A percentile compares a stretch with the other conserved stretches of the same genome.
phyloP scores from a whole-genome alignment of 2,329 filamentous ascomycete species.

The Aspergillus oerlinghausenensis region DNA sequence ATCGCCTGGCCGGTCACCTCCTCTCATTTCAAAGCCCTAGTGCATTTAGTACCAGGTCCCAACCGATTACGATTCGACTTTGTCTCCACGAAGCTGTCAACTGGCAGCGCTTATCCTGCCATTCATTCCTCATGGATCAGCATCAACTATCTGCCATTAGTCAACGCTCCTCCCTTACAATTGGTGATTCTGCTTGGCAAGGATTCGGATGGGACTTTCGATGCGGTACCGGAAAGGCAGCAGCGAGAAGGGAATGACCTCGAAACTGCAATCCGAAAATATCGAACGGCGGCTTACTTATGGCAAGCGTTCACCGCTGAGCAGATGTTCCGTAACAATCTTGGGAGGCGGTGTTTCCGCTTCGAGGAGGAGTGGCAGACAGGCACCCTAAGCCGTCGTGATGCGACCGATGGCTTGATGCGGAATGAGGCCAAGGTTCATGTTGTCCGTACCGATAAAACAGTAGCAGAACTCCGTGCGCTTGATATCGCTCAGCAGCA shows the following conservation, averaged over 20 bases:
- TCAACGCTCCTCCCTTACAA: conserved; percentile 76
- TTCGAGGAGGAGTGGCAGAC: conserved; percentile 94
- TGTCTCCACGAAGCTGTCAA: conserved; percentile 71
- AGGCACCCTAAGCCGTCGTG: conserved; percentile 72
- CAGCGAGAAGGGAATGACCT: conserved; percentile 78
- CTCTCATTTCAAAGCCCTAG: conserved; percentile 84
- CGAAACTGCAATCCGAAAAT: conserved; percentile 79
- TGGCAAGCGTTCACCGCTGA: conserved; percentile 98
- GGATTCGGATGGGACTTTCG: conserved; percentile 82
- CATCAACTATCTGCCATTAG: conserved; percentile 79
- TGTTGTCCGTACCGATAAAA: conserved; percentile 75
- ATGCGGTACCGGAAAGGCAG: conserved; percentile 69
- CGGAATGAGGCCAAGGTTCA: conserved; percentile 90
- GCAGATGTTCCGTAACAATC: conserved; percentile 86
- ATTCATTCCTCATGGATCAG: conserved; percentile 76
- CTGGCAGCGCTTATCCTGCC: conserved; percentile 55
- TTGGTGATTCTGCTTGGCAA: conserved; percentile 82
- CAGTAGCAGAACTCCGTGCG: conserved; percentile 75
- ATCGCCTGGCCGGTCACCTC: conserved; percentile 82
- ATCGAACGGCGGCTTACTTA: conserved; percentile 88
- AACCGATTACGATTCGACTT: conserved; percentile 90
- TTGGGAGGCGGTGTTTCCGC: conserved; percentile 79
- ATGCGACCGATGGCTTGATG: conserved; percentile 66
- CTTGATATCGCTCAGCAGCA: conserved; percentile 76
- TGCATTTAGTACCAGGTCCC: conserved; percentile 85